Evolutionary conservation across 73 alveolate genomes (phyloP), one percentile per base, ranked within the genome.

Genomic region (Tetrahymena borealis): DNA sequence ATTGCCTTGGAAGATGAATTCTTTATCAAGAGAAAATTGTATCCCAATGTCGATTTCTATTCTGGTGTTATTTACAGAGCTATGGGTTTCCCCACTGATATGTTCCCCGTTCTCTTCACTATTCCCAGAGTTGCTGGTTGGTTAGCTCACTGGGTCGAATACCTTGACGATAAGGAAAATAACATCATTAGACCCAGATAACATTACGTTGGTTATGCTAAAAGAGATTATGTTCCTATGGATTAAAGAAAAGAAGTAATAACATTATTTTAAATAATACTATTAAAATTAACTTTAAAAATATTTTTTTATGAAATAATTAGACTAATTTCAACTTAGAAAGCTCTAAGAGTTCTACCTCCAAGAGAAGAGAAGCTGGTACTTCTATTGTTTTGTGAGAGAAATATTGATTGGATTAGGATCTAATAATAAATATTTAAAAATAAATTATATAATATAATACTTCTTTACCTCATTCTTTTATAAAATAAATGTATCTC

Each of bases 41-140:
- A 96, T 93, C 98, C 98, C 13, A 96, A 96, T 85, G 98, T 96
- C 60, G 98, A 96, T 93, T 96, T 96, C 96, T 96, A 96, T 93
- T 95, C 97, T 90, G 98, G 98, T 5, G 97, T 96, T 11, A 96
- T 96, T 79, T 96, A 96, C 78, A 96, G 96, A 92, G 98, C 98
- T 11, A 95, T 96, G 93, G 98, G 98, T 78, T 95, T 96, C 97
- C 98, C 98, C 37, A 94, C 98, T 91, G 98, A 96, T 35, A 94
- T 96, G 96, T 96, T 94, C 98, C 97, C 98, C 35, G 97, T 96
- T 1, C 96, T 96, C 36, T 96, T 96, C 93, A 94, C 98, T 31
- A 93, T 96, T 38, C 98, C 98, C 15, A 96, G 98, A 96, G 96
- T 96, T 35, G 97, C 98, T 39, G 98, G 98, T 90, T 96, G 98